A percentile compares a stretch with the other conserved stretches of the same genome.
phyloP scores from a whole-genome alignment of 108 stramenopile species.

The Mediolabrus comicus region DNA sequence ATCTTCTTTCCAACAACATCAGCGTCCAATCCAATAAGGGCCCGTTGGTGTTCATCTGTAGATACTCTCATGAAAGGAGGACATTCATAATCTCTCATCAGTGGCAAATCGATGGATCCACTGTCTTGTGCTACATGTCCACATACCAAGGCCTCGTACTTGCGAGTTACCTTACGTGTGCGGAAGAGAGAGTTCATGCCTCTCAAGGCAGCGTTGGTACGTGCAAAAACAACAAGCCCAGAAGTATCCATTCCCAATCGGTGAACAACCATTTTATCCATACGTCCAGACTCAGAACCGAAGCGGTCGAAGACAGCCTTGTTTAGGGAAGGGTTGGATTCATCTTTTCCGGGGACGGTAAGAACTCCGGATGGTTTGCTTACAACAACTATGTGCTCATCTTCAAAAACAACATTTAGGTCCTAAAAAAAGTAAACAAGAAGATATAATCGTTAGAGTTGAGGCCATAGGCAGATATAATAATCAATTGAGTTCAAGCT shows the following conservation, averaged over 20 bases:
- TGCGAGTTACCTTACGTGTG: slow-evolving; percentile 65
- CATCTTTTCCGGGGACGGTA: slow-evolving; percentile 64
- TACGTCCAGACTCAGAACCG: slow-evolving; percentile 57
- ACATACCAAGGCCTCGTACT: slow-evolving; percentile 80
- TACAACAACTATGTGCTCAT: slow-evolving; percentile 80
- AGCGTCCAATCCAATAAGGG: slow-evolving; percentile 58
- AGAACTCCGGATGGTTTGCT: slow-evolving; percentile 85
- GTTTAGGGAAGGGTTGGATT: slow-evolving; percentile 60
- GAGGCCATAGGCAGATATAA: no score
- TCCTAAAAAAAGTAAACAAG: slow-evolving; percentile 46
- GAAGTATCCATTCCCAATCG: slow-evolving; percentile 85
- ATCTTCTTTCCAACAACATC: slow-evolving; percentile 68
- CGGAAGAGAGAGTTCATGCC: slow-evolving; percentile 71
- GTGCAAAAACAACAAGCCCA: slow-evolving; percentile 78
- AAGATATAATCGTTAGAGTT: background rate
- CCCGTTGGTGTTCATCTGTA: slow-evolving; percentile 73
- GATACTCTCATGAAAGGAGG: slow-evolving; percentile 84
- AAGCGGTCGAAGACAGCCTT: slow-evolving; percentile 65
- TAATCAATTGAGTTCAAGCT: no score
- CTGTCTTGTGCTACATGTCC: slow-evolving; percentile 69
- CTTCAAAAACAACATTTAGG: slow-evolving; percentile 74
- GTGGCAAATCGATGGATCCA: slow-evolving; percentile 68
- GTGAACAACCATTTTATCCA: slow-evolving; percentile 87
- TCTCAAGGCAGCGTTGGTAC: slow-evolving; percentile 72
- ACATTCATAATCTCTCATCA: slow-evolving; percentile 80